Conservation (phyloP, 805 yeast genomes). For the Helenozyma baotianmanensis region DNA sequence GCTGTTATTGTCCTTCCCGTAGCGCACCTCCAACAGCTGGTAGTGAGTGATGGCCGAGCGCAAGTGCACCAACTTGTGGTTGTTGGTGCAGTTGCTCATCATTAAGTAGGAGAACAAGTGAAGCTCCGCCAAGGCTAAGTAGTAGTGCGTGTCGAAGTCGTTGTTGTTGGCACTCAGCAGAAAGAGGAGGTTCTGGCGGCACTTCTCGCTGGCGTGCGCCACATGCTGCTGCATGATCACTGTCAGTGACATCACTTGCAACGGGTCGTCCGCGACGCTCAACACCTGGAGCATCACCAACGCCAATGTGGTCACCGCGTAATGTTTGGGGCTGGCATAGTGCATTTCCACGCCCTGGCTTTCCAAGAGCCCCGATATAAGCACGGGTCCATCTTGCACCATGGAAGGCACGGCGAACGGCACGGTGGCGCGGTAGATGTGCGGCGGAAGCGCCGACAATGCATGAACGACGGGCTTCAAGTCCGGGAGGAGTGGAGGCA, state of each 20-base stretch:
- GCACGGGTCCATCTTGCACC: constrained; percentile 1
- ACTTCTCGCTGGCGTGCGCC: constrained; percentile 4
- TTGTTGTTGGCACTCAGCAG: neutral
- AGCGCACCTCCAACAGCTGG: constrained; percentile 2
- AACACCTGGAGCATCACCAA: constrained; percentile 5
- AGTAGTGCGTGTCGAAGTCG: constrained; percentile 5
- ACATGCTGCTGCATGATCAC: constrained; percentile 5
- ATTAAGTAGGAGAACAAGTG: constrained; percentile 9
- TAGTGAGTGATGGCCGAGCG: constrained; percentile 8
- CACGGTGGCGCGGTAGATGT: constrained; percentile 2
- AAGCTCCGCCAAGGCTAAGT: constrained; percentile 11
- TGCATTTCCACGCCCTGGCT: neutral
- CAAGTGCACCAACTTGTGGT: constrained; percentile 6
- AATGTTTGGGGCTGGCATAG: constrained; percentile 1
- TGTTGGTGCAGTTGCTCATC: constrained; percentile 1
- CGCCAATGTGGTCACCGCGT: constrained; percentile 6
- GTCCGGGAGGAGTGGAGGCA: constrained; percentile 2
- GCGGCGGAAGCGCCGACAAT: constrained; percentile 1
- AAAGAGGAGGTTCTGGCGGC: constrained; percentile 3
- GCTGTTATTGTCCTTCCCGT: neutral
- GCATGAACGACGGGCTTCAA: constrained; percentile 2
- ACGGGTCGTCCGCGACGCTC: constrained; percentile 1
- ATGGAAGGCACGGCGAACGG: constrained; percentile 7
- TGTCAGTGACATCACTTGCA: constrained; percentile 1
- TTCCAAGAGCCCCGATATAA: constrained; percentile 1